Evolutionary conservation across 31 red algal genomes (phyloP), one percentile per base, ranked within the genome.

Genomic region (Bonnemaisonia californica): DNA sequence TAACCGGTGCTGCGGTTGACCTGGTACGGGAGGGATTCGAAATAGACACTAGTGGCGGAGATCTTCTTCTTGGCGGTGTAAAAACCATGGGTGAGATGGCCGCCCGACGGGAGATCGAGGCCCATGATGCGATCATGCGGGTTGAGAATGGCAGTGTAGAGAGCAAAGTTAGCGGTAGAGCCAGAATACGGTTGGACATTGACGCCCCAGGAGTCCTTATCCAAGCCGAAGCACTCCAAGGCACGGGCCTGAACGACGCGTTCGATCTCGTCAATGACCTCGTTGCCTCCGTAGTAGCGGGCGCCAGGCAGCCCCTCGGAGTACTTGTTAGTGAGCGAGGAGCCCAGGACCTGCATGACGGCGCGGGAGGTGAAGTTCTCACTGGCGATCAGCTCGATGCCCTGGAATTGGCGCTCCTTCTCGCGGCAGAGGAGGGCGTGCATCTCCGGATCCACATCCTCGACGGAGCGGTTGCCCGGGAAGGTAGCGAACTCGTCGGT

Each of bases 181-280:
- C 97, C 97, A 3, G 91, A 94, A 77, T 99, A 96, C 40, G 97
- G 97, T 74, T 99, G 97, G 39, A 99, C 97, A 75, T 99, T 99
- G 73, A 96, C 94, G 58, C 94, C 93, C 97, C 97, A 99, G n/a
- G 85, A 67, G 1, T 40, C 29, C 0, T 80, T 61, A 23, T 86
- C 38, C 24, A 96, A 65, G 1, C 88, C 80, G 69, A 94, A 99
- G 57, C 73, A 78, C 80, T 96, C 83, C 45, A 96, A 82, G 2
- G 91, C 97, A 21, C 97, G 91, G 24, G 61, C 35, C 68, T 94
- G 93, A 4, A 85, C 85, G 22, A 99, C 90, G 36, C 57, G n/a
- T 84, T 99, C 97, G 62, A 99, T 81, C 67, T 96, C 77, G 65
- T 99, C 97, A 64, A 99, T 90, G 41, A 95, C 77, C 33, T 92